Conservation (phyloP, 768 basidiomycete genomes). For the Macrolepiota dolichaula region DNA sequence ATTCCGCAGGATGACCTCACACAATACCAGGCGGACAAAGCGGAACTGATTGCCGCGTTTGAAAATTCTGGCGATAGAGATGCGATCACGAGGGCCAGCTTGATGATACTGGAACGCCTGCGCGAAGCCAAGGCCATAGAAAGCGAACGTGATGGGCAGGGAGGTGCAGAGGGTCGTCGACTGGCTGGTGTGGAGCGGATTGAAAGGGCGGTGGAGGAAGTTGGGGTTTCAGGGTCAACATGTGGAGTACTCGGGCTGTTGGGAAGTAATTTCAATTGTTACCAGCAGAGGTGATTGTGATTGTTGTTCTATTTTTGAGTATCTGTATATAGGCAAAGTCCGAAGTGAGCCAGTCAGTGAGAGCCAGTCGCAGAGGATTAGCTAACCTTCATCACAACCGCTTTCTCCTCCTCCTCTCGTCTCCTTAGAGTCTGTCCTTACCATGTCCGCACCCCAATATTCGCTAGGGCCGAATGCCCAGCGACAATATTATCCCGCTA, state of each 20-base stretch:
- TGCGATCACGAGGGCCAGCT: constrained; percentile 44
- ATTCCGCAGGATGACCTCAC: constrained; percentile 29
- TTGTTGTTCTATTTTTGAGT: constrained; percentile 12
- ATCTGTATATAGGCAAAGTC: background rate
- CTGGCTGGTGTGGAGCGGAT: constrained; percentile 40
- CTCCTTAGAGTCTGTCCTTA: constrained; percentile 14
- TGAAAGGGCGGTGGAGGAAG: constrained; percentile 40
- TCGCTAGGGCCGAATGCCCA: constrained; percentile 32
- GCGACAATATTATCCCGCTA: constrained; percentile 36
- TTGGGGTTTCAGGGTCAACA: constrained; percentile 14
- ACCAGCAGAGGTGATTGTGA: constrained; percentile 19
- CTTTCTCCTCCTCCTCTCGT: constrained; percentile 14
- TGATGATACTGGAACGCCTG: constrained; percentile 48
- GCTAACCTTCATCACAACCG: constrained; percentile 2
- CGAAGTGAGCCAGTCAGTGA: background rate
- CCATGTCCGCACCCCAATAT: constrained; percentile 24
- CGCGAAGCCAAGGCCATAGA: constrained; percentile 47
- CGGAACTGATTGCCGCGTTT: constrained; percentile 28
- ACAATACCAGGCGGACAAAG: constrained; percentile 31
- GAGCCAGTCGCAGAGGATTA: background rate
- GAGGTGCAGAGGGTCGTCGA: background rate
- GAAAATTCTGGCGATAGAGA: constrained; percentile 19
- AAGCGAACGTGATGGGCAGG: constrained; percentile 28
- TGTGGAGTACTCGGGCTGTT: constrained; percentile 43
- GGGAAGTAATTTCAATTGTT: constrained; percentile 14